phyloP scores from a whole-genome alignment of 1,284 basidiomycete species.

The Salmacisia buchloeana region DNA sequence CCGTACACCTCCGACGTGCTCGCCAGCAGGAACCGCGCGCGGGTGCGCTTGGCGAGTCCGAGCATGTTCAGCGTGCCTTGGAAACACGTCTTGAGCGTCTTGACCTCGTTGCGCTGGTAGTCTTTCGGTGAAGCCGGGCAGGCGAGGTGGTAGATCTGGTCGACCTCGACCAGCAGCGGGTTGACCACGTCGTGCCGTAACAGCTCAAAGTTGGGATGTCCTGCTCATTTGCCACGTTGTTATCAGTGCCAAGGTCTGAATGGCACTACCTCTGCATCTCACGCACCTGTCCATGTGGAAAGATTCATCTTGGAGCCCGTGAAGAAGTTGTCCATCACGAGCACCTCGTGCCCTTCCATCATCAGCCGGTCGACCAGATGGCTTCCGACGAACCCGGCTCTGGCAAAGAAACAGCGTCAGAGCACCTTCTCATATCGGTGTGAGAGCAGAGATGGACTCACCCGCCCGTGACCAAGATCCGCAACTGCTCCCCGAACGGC shows the following conservation, averaged over 20 bases:
- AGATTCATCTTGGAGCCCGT: slow-evolving; percentile 92
- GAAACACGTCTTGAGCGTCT: slow-evolving; percentile 85
- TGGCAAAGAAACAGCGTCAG: neutral
- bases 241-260: slow-evolving; percentile 52
- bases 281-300: slow-evolving; percentile 51
- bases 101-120: slow-evolving; percentile 42
- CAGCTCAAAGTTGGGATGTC: slow-evolving; percentile 96
- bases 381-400: slow-evolving; percentile 90
- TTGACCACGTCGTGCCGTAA: slow-evolving; percentile 80
- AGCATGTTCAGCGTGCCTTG: slow-evolving; percentile 85
- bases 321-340: slow-evolving; percentile 96
- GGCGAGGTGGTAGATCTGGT: slow-evolving; percentile 42
- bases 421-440: neutral
- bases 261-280: slow-evolving; percentile 21
- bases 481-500: slow-evolving; percentile 70
- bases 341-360: slow-evolving; percentile 95
- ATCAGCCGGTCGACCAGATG: slow-evolving; percentile 89
- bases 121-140: slow-evolving; percentile 39
- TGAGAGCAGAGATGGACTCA: neutral
- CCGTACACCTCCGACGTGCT: slow-evolving; percentile 97
- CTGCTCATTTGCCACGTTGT: no score
- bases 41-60: slow-evolving; percentile 92
- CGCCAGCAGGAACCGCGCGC: slow-evolving; percentile 90
- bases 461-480: slow-evolving; percentile 87
- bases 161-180: slow-evolving; percentile 34